These are phyloP conservation scores for Lentinula detonsa DNA, from an alignment of 768 basidiomycete genomes.

Conservation along the genomic window DNA sequence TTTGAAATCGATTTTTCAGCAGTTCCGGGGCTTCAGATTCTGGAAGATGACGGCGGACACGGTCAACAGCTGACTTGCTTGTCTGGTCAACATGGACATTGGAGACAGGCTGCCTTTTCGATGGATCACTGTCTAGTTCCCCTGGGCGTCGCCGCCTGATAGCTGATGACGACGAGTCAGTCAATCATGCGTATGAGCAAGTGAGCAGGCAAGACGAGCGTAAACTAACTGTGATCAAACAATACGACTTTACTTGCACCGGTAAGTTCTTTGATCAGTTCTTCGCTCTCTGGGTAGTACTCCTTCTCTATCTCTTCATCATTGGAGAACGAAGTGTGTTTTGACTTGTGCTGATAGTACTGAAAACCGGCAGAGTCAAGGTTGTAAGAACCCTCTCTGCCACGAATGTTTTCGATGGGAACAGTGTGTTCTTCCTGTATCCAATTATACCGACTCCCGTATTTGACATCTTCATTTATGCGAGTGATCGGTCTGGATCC, in stretches of 20 bases:
- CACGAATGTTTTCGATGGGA: slow-evolving; percentile 33
- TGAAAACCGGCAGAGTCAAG: slow-evolving; percentile 35
- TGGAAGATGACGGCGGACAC: slow-evolving; percentile 48
- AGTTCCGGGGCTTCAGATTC: slow-evolving; percentile 35
- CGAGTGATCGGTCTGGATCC: slow-evolving; percentile 24
- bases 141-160: slow-evolving; percentile 18
- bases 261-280: slow-evolving; percentile 34
- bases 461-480: slow-evolving; percentile 17
- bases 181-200: neutral
- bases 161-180: slow-evolving; percentile 10
- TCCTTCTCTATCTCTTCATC: slow-evolving; percentile 28
- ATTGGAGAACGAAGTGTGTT: slow-evolving; percentile 29
- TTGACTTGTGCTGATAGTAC: slow-evolving; percentile 16
- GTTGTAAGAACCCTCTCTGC: slow-evolving; percentile 24
- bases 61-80: slow-evolving; percentile 30
- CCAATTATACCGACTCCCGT: slow-evolving; percentile 18
- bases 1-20: slow-evolving; percentile 44
- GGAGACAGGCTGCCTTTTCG: slow-evolving; percentile 15
- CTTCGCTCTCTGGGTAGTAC: slow-evolving; percentile 39
- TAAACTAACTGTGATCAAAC: slow-evolving; percentile 36
- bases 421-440: slow-evolving; percentile 9
- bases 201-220: neutral
- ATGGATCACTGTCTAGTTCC: slow-evolving; percentile 9
- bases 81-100: slow-evolving; percentile 52
- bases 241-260: slow-evolving; percentile 36